phyloP scores from a whole-genome alignment of 148 eudicot genomes.

The Chenopodium suecicum region DNA sequence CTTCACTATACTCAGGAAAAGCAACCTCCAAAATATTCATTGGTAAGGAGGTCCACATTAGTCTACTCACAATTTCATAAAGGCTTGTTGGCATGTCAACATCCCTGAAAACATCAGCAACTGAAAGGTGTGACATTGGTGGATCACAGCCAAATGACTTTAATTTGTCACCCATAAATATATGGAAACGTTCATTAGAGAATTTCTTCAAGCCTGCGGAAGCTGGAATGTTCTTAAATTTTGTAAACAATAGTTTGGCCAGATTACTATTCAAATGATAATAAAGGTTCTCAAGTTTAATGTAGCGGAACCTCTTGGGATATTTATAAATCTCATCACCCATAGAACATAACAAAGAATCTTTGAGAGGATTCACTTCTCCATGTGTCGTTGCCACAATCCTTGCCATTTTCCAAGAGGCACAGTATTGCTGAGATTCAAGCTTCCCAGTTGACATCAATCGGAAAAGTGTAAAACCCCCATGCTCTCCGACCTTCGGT shows the following conservation, averaged over 20 bases:
- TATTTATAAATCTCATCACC: constrained; percentile 42
- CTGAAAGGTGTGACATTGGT: constrained; percentile 28
- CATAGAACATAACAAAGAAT: constrained; percentile 39
- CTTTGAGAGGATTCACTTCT: constrained; percentile 35
- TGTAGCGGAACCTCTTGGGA: constrained; percentile 37
- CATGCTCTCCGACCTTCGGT: constrained; percentile 39
- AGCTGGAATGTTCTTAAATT: constrained; percentile 23
- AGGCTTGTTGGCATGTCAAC: constrained; percentile 52
- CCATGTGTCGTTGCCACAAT: constrained; percentile 29
- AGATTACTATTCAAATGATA: constrained; percentile 46
- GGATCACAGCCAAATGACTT: constrained; percentile 37
- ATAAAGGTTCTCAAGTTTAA: constrained; percentile 52
- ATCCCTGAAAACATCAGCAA: constrained; percentile 45
- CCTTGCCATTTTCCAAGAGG: constrained; percentile 43
- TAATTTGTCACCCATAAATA: constrained; percentile 47
- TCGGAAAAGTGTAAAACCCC: constrained; percentile 66
- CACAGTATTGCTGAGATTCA: constrained; percentile 59
- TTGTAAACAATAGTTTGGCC: constrained; percentile 31
- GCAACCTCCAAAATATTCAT: constrained; percentile 46
- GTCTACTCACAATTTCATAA: constrained; percentile 52
- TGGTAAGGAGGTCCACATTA: constrained; percentile 55
- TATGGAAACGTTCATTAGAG: constrained; percentile 33
- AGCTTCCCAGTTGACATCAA: constrained; percentile 76
- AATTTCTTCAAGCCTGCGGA: constrained; percentile 15
- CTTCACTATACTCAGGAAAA: constrained; percentile 43